These are phyloP conservation scores for Nothophytophthora sp. DNA, from an alignment of 352 stramenopile genomes.

Conservation along the genomic window DNA sequence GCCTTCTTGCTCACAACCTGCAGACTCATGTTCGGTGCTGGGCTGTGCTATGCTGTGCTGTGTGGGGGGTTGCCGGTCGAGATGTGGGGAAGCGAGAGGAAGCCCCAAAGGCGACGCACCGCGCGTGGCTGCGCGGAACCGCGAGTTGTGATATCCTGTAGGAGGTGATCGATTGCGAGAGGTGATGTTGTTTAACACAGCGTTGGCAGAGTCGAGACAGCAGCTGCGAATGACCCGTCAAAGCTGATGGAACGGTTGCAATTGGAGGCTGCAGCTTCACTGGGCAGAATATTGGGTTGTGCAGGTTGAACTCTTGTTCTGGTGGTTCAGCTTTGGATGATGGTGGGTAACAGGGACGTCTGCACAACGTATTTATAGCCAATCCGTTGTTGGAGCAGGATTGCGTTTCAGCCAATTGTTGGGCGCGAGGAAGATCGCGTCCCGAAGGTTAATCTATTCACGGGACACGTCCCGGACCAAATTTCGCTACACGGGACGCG, in stretches of 20 bases:
- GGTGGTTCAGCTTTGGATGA: conserved; percentile 10
- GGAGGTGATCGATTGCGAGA: no score
- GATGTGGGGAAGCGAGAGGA: conserved; percentile 13
- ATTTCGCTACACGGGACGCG: no score
- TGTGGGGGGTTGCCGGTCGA: neutral
- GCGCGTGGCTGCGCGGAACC: neutral
- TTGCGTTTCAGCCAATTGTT: conserved; percentile 10
- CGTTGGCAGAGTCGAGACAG: no score
- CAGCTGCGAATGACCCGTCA: no score
- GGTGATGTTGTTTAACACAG: no score
- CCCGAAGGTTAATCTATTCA: no score
- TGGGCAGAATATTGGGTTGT: no score
- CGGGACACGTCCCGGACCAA: no score
- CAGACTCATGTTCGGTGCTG: conserved; percentile 34
- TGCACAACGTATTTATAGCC: conserved; percentile 9
- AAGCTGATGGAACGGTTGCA: no score
- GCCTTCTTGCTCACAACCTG: conserved; percentile 35
- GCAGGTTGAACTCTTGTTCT: neutral
- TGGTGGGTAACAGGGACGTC: conserved; percentile 7
- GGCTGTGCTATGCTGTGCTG: no score
- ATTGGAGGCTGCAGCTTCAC: no score
- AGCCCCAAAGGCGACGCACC: neutral
- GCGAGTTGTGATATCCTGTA: neutral
- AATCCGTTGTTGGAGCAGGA: neutral
- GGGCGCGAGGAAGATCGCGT: neutral